These are phyloP conservation scores for Malassezia sympodialis DNA, from an alignment of 1,284 basidiomycete species.

Conservation along the genomic window DNA sequence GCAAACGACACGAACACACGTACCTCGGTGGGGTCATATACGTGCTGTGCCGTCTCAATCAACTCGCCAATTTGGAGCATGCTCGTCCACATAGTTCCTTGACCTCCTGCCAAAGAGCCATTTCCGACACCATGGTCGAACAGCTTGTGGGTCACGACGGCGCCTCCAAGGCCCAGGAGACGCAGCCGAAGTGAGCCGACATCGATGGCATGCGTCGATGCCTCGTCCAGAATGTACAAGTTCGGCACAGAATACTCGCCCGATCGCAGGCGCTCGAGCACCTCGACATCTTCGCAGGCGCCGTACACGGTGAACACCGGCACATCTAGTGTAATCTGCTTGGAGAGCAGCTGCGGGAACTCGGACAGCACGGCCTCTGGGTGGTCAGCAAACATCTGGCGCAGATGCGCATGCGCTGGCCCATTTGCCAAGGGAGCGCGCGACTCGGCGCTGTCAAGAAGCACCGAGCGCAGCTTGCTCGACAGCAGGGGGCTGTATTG, in stretches of 20 bases:
- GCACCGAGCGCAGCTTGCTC: constrained; percentile 65
- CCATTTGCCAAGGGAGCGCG: constrained; percentile 14
- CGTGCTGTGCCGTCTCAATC: constrained; percentile 86
- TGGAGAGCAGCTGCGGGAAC: constrained; percentile 79
- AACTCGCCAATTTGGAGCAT: constrained; percentile 94
- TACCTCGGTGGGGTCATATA: constrained; percentile 80
- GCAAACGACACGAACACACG: constrained; percentile 86
- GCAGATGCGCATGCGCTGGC: constrained; percentile 22
- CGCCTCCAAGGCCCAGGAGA: constrained; percentile 86
- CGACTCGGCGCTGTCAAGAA: constrained; percentile 59
- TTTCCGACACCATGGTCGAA: constrained; percentile 91
- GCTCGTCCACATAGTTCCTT: constrained; percentile 98
- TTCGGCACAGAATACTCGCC: constrained; percentile 70
- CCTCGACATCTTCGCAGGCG: constrained; percentile 86
- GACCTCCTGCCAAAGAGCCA: constrained; percentile 90
- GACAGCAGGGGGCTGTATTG: constrained; percentile 96
- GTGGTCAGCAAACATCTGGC: constrained; percentile 46
- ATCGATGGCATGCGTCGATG: constrained; percentile 77
- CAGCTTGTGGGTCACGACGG: constrained; percentile 89
- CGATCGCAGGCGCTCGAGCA: constrained; percentile 82
- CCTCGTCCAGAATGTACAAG: constrained; percentile 77
- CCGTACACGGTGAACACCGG: constrained; percentile 97
- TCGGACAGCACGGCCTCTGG: constrained; percentile 60
- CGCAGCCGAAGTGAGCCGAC: constrained; percentile 86
- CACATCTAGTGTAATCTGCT: constrained; percentile 52